phyloP scores from a whole-genome alignment of 2,329 filamentous ascomycete species.

The Penicillium sclerotiorum region DNA sequence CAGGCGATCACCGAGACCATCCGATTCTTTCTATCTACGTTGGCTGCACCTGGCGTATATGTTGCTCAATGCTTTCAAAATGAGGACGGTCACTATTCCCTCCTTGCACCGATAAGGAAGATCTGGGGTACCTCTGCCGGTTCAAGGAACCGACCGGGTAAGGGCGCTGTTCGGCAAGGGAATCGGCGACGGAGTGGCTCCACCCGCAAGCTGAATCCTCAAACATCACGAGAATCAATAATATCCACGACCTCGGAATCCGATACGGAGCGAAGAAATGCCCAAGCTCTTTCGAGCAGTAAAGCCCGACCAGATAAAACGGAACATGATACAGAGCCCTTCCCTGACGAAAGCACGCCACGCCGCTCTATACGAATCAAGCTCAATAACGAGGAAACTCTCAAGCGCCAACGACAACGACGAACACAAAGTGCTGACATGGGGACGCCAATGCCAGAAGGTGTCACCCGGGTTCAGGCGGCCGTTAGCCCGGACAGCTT shows the following conservation, averaged over 20 bases:
- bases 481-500: constrained; percentile 73
- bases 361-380: constrained; percentile 89
- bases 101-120: constrained; percentile 71
- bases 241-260: constrained; percentile 59
- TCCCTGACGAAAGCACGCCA: constrained; percentile 65
- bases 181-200: constrained; percentile 33
- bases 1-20: constrained; percentile 74
- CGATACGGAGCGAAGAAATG: constrained; percentile 47
- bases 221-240: constrained; percentile 45
- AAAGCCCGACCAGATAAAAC: constrained; percentile 30
- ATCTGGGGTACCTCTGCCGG: constrained; percentile 47
- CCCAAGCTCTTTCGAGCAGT: constrained; percentile 24
- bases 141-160: constrained; percentile 22
- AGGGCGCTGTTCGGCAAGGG: constrained; percentile 27
- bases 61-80: constrained; percentile 82
- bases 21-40: constrained; percentile 74
- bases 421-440: constrained; percentile 36
- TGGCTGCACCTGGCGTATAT: constrained; percentile 80
- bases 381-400: constrained; percentile 75
- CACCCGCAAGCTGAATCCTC: constrained; percentile 34
- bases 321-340: constrained; percentile 23
- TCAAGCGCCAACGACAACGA: constrained; percentile 65
- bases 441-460: constrained; percentile 27
- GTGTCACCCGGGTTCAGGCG: constrained; percentile 31
- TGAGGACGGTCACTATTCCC: constrained; percentile 75